phyloP scores from a whole-genome alignment of 164 flowering plant species.

The Akebia trifoliata region DNA sequence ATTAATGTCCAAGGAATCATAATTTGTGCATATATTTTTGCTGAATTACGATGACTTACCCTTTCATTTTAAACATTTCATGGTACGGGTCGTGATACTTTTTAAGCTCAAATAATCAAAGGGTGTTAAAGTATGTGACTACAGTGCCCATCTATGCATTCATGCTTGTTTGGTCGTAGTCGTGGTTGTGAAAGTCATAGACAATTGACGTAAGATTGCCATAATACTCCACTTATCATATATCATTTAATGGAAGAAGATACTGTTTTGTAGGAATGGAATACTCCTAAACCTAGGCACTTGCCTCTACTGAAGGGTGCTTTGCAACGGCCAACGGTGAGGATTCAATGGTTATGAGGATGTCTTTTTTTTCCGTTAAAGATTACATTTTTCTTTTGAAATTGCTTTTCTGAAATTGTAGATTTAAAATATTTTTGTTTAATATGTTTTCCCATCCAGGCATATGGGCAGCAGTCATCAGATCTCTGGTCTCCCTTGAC shows the following conservation, averaged over 20 bases:
- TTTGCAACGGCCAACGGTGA: constrained; percentile 49
- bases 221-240: neutral
- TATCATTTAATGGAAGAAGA: neutral
- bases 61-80: too few relatives aligned
- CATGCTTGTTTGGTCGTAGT: neutral
- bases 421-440: neutral
- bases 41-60: too few relatives aligned
- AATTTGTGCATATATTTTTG: too few relatives aligned
- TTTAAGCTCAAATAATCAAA: too few relatives aligned
- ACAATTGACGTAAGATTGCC: too few relatives aligned
- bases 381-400: neutral
- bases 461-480: constrained; percentile 36
- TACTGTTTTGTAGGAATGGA: constrained; percentile 63
- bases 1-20: too few relatives aligned
- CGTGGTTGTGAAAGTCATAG: neutral
- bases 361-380: neutral
- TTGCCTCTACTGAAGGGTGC: constrained; percentile 67
- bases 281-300: constrained; percentile 74
- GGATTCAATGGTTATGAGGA: constrained; percentile 18
- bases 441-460: constrained; percentile 33
- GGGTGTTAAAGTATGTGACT: too few relatives aligned
- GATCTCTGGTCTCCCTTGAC: constrained; percentile 79
- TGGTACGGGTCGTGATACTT: too few relatives aligned
- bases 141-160: too few relatives aligned
- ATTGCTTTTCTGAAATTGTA: neutral